Evolutionary conservation across 495 filamentous ascomycete genomes (phyloP), one percentile per base, ranked within the genome.

Genomic region (Tuber brumale): DNA sequence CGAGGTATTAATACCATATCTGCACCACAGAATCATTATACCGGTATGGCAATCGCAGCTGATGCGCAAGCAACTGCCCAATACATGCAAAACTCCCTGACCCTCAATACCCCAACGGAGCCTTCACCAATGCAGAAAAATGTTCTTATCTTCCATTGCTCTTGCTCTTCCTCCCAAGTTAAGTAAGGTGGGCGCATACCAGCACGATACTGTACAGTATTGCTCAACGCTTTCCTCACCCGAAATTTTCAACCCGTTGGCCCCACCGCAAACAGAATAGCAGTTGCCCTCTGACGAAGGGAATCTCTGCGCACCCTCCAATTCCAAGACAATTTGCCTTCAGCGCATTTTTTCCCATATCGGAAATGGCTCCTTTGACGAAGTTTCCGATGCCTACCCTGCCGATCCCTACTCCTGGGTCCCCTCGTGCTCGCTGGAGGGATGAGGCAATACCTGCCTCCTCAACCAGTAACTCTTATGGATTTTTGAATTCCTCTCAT

Each of bases 401-500:
- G 35, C 78, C 78, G 23, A 80, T 80, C 44, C 78, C 78, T 39
- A 80, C 78, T n/a, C 78, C 78, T n/a, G 46, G 57, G 45, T 57
- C 35, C 23, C 79, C 78, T 18, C 78, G 78, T 69, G 74, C 27
- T 42, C 51, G 69, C 27, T 31, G 72, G 45, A 79, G 78, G 48
- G 77, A 77, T 44, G 78, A 80, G 51, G 78, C 78, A 8, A 74
- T 77, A 18, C 73, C 79, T 43, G 35, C 79, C 51, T 79, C 78
- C 39, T 79, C 78, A 19, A n/a, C 57, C 14, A 35, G 57, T 35
- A 35, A 35, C 57, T 79, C 78, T 27, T 79, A 76, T 19, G 57
- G 72, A 2, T 80, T 79, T 69, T 69, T 80, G 43, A 80, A 79
- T 73, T 71, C 78, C 19, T 79, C 78, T 35, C 76, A 80, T 37